phyloP scores from a whole-genome alignment of 192 early-diverging fungal genomes.

The Linnemannia schmuckeri region DNA sequence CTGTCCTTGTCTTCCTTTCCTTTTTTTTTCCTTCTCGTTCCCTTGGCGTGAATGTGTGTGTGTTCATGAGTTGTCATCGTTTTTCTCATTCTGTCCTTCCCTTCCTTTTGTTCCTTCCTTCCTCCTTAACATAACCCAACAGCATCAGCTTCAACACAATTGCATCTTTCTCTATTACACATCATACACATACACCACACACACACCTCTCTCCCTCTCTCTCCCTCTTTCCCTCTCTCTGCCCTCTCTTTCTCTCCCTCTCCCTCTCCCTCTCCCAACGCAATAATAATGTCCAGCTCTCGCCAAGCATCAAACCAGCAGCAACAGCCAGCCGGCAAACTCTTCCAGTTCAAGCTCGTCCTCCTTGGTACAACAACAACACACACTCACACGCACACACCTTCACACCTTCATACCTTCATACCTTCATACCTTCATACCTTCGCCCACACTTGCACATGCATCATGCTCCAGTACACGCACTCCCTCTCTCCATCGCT shows the following conservation, averaged over 20 bases:
- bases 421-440: background rate
- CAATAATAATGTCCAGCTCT: constrained; percentile 35
- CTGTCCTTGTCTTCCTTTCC: background rate
- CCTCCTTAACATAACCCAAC: background rate
- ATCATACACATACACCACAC: too few species aligned
- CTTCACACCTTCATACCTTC: background rate
- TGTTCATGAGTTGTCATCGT: too few species aligned
- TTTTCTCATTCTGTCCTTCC: background rate
- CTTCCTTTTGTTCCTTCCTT: background rate
- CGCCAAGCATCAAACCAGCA: constrained; percentile 27
- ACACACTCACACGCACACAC: background rate
- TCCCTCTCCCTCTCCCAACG: background rate
- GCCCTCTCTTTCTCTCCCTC: too few species aligned
- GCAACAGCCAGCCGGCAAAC: constrained; percentile 68
- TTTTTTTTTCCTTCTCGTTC: background rate
- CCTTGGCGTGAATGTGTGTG: too few species aligned
- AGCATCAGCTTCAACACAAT: too few species aligned
- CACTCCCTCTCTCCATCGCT: background rate
- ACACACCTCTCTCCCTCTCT: too few species aligned
- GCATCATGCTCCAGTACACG: background rate
- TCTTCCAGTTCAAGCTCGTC: constrained; percentile 95
- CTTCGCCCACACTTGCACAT: background rate
- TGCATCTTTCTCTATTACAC: too few species aligned
- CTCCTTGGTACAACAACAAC: constrained; percentile 75
- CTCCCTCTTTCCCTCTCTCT: too few species aligned